Evolutionary conservation across 495 filamentous ascomycete species (phyloP), one percentile per base, ranked within the genome.

Genomic region (Daldinia childiae): DNA sequence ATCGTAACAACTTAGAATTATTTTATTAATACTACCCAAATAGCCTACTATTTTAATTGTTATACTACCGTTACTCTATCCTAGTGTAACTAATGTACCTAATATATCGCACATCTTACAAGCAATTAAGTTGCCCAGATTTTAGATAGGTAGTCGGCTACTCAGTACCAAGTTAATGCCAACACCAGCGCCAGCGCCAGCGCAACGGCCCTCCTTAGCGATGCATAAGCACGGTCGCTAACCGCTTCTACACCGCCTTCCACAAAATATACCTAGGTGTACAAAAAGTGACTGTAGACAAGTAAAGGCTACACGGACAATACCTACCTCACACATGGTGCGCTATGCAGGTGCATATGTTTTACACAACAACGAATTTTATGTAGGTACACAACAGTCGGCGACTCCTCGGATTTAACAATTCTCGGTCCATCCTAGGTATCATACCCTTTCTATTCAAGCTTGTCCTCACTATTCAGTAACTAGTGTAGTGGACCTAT

Each of bases 201-300:
- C 69, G 54, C 58, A 41, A 68, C 64, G 55, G 59, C 3, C 50
- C 60, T 65, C 65, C 61, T 72, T 65, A 50, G 56, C 50, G 50
- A 57, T 68, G 64, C 64, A 68, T 72, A 57, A 68, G 50, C 56
- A 55, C 39, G 50, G 30, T 58, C 60, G 34, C 59, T 48, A 56
- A 48, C 29, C 58, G 39, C 48, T 32, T 50, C 65, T 58, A 60
- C 70, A 73, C 70, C 70, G 70, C 70, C 57, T 65, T 68, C 59
- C 39, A 60, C 26, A 64, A 45, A 30, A 45, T 51, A 52, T 30
- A 60, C 43, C 43, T 48, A 48, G 43, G 43, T 48, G 43, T 48
- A 48, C 34, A 36, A 34, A 34, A 34, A 34, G 32, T 72, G 64
- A 72, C 69, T 72, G 60, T 66, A 66, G 59, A 4, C 6, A 26